Conservation (phyloP, 495 filamentous ascomycete species). For the Aspergillus wentii region DNA sequence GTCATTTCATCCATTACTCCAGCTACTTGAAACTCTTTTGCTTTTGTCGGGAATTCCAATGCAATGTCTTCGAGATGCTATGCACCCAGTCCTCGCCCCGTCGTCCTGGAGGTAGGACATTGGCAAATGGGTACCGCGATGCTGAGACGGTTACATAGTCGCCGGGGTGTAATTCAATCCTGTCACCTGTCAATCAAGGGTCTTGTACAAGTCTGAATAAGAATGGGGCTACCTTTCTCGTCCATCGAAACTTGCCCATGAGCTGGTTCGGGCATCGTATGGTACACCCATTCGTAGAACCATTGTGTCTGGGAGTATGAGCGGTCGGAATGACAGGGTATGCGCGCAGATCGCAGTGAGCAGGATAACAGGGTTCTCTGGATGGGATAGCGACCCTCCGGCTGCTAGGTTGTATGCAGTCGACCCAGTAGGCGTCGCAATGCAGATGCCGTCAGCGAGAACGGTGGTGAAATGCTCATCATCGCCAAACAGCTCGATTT, state of each 20-base stretch:
- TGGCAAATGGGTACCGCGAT: constrained; percentile 87
- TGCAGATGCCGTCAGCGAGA: constrained; percentile 82
- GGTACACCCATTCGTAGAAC: constrained; percentile 89
- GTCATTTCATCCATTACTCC: neutral
- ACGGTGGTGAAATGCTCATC: constrained; percentile 90
- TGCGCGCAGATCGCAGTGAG: constrained; percentile 95
- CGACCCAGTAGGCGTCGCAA: constrained; percentile 87
- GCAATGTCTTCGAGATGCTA: constrained; percentile 80
- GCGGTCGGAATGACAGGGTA: constrained; percentile 90
- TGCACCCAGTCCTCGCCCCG: constrained; percentile 90
- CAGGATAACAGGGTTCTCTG: constrained; percentile 94
- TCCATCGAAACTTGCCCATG: constrained; percentile 97
- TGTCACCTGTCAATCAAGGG: constrained; percentile 15
- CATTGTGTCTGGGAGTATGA: constrained; percentile 93
- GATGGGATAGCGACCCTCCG: constrained; percentile 90
- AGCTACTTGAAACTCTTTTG: constrained; percentile 57
- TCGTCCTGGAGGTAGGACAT: constrained; percentile 70
- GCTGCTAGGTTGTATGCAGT: constrained; percentile 98
- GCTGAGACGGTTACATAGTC: constrained; percentile 97
- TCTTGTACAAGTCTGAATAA: neutral
- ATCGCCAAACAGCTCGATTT: constrained; percentile 88
- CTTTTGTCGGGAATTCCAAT: constrained; percentile 83
- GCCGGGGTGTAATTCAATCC: constrained; percentile 77
- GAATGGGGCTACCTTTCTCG: constrained; percentile 57
- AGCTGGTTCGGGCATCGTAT: constrained; percentile 80